phyloP scores from a whole-genome alignment of 2,329 filamentous ascomycete genomes.

The Sporothrix mexicana region DNA sequence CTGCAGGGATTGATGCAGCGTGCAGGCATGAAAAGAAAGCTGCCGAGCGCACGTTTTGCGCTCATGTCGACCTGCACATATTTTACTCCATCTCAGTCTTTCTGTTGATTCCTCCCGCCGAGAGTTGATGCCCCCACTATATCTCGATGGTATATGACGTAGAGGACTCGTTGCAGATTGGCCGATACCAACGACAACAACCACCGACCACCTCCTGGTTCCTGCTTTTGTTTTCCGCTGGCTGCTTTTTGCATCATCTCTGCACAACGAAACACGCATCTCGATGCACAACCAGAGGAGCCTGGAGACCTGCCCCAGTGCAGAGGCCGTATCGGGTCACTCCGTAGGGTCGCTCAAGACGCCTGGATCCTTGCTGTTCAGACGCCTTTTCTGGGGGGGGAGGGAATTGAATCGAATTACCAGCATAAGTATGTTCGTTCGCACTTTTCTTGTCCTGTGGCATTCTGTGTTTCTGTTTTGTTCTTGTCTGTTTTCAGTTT shows the following conservation, averaged over 20 bases:
- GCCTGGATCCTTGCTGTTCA: background rate
- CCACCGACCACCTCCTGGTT: background rate
- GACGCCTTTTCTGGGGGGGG: background rate
- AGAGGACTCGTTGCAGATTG: background rate
- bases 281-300: background rate
- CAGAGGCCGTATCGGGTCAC: background rate
- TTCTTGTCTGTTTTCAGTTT: background rate
- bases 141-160: conserved; percentile 17
- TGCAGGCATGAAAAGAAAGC: background rate
- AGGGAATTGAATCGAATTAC: too few species aligned
- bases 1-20: background rate
- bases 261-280: conserved; percentile 1
- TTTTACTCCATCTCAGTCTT: background rate
- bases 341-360: background rate
- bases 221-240: too few species aligned
- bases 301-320: too few species aligned
- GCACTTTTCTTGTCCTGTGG: background rate
- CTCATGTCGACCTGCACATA: background rate
- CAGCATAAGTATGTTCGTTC: conserved; percentile 16
- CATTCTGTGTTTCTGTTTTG: background rate
- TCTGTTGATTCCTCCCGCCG: background rate
- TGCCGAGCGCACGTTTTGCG: background rate
- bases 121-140: background rate
- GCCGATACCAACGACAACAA: background rate
- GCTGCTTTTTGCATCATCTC: background rate